Evolutionary conservation across 1,284 basidiomycete genomes (phyloP), one percentile per base, ranked within the genome.

Genomic region (Violaceomyces palustris): DNA sequence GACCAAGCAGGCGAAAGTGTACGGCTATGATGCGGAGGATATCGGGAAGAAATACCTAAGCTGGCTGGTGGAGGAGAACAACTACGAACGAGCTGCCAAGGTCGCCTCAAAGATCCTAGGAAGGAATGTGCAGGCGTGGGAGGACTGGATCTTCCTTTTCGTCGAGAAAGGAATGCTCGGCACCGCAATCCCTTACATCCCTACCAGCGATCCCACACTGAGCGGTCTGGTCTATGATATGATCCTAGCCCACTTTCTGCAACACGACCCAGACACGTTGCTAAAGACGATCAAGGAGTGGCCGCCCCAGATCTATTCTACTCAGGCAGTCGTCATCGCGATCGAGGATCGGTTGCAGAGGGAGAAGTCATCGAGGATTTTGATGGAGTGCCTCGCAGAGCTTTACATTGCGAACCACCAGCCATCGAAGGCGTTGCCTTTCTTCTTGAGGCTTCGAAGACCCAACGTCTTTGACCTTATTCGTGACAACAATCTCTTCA

Each of bases 381-480:
- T 97, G 10, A 88, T 96, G 83, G 89, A 93, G 69, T 91, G 87
- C 70, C 78, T 98, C 17, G 88, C 88, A 0, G 91, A 97, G 70
- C 77, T 98, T 83, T 90, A 89, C 73, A 83, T 85, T 19, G 78
- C 82, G 11, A 91, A 93, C 61, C 83, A 86, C 2, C 91, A 97
- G 75, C 89, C 88, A 0, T 90, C 88, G 19, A 92, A 93, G 75
- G 94, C 93, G 0, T 77, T 99, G 2, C 86, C 88, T 0, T 97
- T 84, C 76, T 88, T 86, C 75, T 79, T 98, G 9, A 82, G 87
- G 3, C 77, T 98, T 11, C 82, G 91, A 8, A 80, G 86, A 37
- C 83, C 89, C 2, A 85, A 89, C 59, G 92, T 97, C 2, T 96
- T 99, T 71, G 86, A 92, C 57, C 83, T 98, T 41, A 96, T 99